Conservation (phyloP, 2,329 filamentous ascomycete genomes). For the Eutypa lata region DNA sequence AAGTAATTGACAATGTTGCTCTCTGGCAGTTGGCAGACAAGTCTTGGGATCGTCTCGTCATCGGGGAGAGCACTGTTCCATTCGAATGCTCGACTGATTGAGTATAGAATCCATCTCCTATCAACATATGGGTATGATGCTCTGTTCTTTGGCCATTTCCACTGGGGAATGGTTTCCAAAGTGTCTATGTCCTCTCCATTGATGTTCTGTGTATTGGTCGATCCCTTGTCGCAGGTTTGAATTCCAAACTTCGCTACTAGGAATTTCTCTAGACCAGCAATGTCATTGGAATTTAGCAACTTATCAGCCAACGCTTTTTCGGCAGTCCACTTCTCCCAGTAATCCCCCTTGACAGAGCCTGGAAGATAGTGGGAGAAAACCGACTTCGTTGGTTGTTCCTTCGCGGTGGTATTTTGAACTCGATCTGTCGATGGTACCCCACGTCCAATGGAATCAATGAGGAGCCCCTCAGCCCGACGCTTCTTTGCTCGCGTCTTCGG, state of each 20-base stretch:
- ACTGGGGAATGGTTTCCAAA: conserved; percentile 37
- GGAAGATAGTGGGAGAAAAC: conserved; percentile 40
- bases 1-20: conserved; percentile 58
- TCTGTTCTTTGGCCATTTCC: conserved; percentile 46
- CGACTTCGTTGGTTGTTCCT: conserved; percentile 25
- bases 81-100: conserved; percentile 59
- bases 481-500: conserved; percentile 54
- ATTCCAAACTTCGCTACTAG: conserved; percentile 49
- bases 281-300: conserved; percentile 42
- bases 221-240: conserved; percentile 23
- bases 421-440: conserved; percentile 46
- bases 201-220: conserved; percentile 15
- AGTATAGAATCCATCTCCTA: conserved; percentile 62
- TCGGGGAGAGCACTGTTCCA: conserved; percentile 46
- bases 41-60: conserved; percentile 37
- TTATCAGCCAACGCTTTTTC: conserved; percentile 47
- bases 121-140: conserved; percentile 54
- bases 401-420: conserved; percentile 30
- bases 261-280: conserved; percentile 48
- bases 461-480: conserved; percentile 55
- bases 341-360: conserved; percentile 48
- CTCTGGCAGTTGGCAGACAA: conserved; percentile 43
- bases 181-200: conserved; percentile 13
- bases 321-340: conserved; percentile 41
- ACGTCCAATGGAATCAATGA: conserved; percentile 73